Evolutionary conservation across 2,329 filamentous ascomycete species (phyloP), one percentile per base, ranked within the genome.

Genomic region (Chaetomiaceae sp.): DNA sequence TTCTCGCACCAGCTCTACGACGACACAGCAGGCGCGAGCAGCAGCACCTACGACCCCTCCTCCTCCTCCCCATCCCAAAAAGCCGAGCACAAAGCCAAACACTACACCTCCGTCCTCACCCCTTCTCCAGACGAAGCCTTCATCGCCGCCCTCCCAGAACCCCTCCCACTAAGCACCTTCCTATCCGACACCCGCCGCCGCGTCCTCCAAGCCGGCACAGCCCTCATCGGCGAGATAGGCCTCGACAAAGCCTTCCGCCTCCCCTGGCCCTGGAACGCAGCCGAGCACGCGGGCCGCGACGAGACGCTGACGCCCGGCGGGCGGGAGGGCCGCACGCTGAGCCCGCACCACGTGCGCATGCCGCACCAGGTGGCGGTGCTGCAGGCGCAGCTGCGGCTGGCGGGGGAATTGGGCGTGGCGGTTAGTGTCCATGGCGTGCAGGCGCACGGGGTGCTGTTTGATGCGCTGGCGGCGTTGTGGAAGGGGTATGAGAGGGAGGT

Each of bases 191-290:
- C 84, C 0, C 76, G 77, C 9, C 58, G 61, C 4, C 76, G 80
- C 22, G 75, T 92, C 1, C 64, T 74, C 15, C 69, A 72, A 3
- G 76, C 85, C 2, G 64, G 36, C 11, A 23, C 77, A 5, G 86
- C 88, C 1, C 75, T 92, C 1, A 75, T 94, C 1, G 89, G 89
- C 17, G 89, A 94, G 69, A 79, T 91, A 25, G 89, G 89, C 1
- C 69, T 94, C 15, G 89, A 94, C 69, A 88, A 86, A 61, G 80
- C 81, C 9, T 92, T 91, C 64, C 83, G 88, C 12, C 79, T 94
- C 20, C 89, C 89, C 0, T 74, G 79, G 59, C 70, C 76, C 15
- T 83, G 77, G 79, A 70, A 75, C 2, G 66, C 38, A 11, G 62
- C 65, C 4, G 50, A 66, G 2, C 63, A 72, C 45, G 64, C 66